phyloP scores from a whole-genome alignment of 768 basidiomycete genomes.

The Lyophyllum semitale region DNA sequence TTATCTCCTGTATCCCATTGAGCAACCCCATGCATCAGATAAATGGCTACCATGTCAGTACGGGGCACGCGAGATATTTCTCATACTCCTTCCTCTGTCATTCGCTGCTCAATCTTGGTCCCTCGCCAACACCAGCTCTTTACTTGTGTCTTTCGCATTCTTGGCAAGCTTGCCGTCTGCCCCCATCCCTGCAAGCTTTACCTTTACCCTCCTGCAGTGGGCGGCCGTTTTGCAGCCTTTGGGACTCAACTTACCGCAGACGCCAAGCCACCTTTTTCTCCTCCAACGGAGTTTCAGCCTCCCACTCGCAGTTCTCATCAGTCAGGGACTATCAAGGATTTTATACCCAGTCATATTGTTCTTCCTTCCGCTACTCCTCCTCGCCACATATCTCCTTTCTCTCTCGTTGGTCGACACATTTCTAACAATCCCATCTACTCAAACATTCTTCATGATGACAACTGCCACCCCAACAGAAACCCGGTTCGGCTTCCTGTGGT shows the following conservation, averaged over 20 bases:
- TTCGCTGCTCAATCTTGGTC: slow-evolving; percentile 35
- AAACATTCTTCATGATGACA: neutral
- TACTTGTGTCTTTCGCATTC: slow-evolving; percentile 43
- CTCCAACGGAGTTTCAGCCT: slow-evolving; percentile 37
- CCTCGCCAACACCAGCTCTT: slow-evolving; percentile 31
- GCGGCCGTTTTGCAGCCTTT: slow-evolving; percentile 42
- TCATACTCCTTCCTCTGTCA: slow-evolving; percentile 41
- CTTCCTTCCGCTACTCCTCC: slow-evolving; percentile 49
- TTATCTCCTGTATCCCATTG: slow-evolving; percentile 44
- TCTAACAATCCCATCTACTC: slow-evolving; percentile 2
- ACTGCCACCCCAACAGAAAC: slow-evolving; percentile 49
- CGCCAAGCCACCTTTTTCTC: slow-evolving; percentile 48
- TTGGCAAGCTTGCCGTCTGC: slow-evolving; percentile 39
- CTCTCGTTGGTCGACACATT: slow-evolving; percentile 46
- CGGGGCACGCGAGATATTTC: slow-evolving; percentile 35
- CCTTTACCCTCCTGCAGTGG: slow-evolving; percentile 44
- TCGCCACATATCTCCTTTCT: slow-evolving; percentile 47
- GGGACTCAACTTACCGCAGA: slow-evolving; percentile 45
- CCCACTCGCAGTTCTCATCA: slow-evolving; percentile 47
- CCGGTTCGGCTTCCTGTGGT: slow-evolving; percentile 40
- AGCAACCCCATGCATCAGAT: slow-evolving; percentile 24
- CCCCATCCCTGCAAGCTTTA: slow-evolving; percentile 39
- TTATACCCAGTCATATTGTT: slow-evolving; percentile 43
- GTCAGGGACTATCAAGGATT: slow-evolving; percentile 35
- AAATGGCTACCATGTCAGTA: slow-evolving; percentile 17